Base-by-base conservation (phyloP, 2,329 filamentous ascomycete species). In the Hymenoscyphus repandus region DNA sequence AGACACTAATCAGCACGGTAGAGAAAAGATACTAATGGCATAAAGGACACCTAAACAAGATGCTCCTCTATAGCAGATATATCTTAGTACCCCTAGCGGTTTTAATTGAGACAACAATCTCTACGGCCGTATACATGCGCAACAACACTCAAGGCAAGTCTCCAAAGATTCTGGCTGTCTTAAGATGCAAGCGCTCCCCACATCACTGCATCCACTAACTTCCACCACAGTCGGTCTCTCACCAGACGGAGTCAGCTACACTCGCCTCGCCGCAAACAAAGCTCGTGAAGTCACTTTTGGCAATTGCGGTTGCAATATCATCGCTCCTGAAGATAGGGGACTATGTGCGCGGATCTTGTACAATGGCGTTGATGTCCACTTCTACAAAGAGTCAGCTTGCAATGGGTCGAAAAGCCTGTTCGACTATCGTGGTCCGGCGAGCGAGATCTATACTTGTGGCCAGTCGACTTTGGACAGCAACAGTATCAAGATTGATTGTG, bases 401-500 rank as follows among this genome's bases (percentile, higher is more conserved):
- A 45, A 45, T 45, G 43, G 31, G 13, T 33, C 43, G 43, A 45
- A 30, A n/a, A 17, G n/a, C 18, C 10, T 20, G 27, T 18, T 33
- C 11, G 31, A 36, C 15, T 45, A 45, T 45, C 7, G 22, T 27
- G 43, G 43, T 3, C 43, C 43, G 11, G 43, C 43, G 11, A 13
- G 17, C 5, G 43, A 45, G 15, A 20, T 45, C 17, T 45, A 15
- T 18, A 45, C 43, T 10, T 45, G 43, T 45, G 43, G 43, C 3
- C 22, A 45, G 17, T 10, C 15, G 3, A 45, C 43, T 10, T 17
- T 12, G 43, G 30, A 36, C 5, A 45, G 27, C 34, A 18, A 13
- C 3, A 45, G 43, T 45, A 20, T 45, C 7, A n/a, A 10, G 43
- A 45, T 45, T 36, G 43, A 36, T 45, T 45, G 43, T 18, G 32